phyloP scores from a whole-genome alignment of 2,329 filamentous ascomycete genomes.

The Blastomyces silverae region DNA sequence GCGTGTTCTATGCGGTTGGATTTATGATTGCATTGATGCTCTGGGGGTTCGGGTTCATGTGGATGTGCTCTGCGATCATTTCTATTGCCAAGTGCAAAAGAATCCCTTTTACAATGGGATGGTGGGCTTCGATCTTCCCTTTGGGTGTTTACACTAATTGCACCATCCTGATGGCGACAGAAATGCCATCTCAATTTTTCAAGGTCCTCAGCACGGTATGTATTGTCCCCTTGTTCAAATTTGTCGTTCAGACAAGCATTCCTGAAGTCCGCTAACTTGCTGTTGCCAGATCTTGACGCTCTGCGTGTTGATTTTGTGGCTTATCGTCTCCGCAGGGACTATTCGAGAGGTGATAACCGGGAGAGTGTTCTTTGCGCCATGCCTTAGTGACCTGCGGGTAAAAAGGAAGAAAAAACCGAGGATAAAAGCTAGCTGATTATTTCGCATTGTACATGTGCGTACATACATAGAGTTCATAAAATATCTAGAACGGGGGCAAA shows the following conservation, averaged over 20 bases:
- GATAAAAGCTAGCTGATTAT: neutral
- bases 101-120: constrained; percentile 57
- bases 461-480: neutral
- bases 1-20: constrained; percentile 33
- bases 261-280: constrained; percentile 8
- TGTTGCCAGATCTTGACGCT: constrained; percentile 42
- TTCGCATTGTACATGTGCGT: neutral
- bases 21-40: constrained; percentile 35
- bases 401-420: constrained; percentile 1
- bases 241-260: constrained; percentile 1
- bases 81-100: constrained; percentile 31
- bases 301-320: constrained; percentile 50
- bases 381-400: constrained; percentile 31
- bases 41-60: constrained; percentile 38
- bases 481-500: neutral
- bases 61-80: constrained; percentile 37
- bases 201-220: constrained; percentile 48
- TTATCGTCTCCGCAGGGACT: constrained; percentile 48
- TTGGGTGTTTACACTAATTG: constrained; percentile 51
- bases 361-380: constrained; percentile 50
- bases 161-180: constrained; percentile 40
- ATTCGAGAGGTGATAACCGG: constrained; percentile 45
- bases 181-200: constrained; percentile 53
- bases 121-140: constrained; percentile 58
- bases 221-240: constrained; percentile 14